These are phyloP conservation scores for Naganishia randhawae DNA, from an alignment of 768 basidiomycete genomes.

Conservation along the genomic window DNA sequence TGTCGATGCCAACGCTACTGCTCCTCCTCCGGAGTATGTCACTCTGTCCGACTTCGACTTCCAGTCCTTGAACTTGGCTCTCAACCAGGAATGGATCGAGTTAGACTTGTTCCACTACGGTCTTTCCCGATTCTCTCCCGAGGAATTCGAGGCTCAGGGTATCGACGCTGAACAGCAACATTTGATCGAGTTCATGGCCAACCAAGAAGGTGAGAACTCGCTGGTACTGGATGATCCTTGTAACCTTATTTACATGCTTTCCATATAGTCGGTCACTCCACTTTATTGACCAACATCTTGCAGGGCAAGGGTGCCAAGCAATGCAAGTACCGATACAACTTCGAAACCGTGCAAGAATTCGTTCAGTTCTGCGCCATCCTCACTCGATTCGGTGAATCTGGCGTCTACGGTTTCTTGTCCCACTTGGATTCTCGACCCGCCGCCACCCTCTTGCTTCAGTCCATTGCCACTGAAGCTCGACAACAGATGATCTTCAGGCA, in stretches of 20 bases:
- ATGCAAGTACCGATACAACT: constrained; percentile 60
- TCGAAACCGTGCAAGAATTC: constrained; percentile 60
- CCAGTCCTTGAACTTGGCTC: constrained; percentile 58
- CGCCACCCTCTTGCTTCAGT: constrained; percentile 58
- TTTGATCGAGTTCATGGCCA: constrained; percentile 62
- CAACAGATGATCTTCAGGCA: constrained; percentile 68
- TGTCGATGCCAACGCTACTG: constrained; percentile 45
- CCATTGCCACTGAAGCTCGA: constrained; percentile 62
- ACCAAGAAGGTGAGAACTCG: constrained; percentile 33
- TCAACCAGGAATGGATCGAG: constrained; percentile 57
- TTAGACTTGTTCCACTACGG: constrained; percentile 61
- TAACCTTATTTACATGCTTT: neutral
- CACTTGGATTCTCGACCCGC: constrained; percentile 61
- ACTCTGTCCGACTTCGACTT: constrained; percentile 54
- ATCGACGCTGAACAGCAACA: constrained; percentile 58
- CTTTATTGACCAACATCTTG: constrained; percentile 58
- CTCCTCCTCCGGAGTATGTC: constrained; percentile 45
- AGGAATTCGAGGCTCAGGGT: constrained; percentile 61
- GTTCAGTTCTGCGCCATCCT: constrained; percentile 58
- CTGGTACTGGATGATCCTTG: neutral
- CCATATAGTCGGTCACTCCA: constrained; percentile 63
- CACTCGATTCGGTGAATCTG: constrained; percentile 60
- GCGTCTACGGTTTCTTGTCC: constrained; percentile 64
- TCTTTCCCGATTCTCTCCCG: constrained; percentile 57
- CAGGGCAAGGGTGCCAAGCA: constrained; percentile 49